phyloP scores from a whole-genome alignment of 169 alveolate species.

The Plasmodium yoelii region DNA sequence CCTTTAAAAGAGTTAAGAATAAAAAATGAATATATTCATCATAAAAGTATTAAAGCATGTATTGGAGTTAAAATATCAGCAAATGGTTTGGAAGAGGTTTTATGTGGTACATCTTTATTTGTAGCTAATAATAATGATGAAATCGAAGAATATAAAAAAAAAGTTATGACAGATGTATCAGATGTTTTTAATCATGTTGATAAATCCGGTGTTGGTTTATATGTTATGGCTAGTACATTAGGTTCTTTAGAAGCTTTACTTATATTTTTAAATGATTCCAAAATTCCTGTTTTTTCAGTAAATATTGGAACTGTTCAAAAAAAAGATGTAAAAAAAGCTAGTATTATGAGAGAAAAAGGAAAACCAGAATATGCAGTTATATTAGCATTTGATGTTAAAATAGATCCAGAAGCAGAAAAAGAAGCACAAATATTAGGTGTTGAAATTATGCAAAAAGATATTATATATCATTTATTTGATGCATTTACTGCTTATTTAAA shows the following conservation, averaged over 20 bases:
- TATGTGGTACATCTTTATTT: constrained; percentile 97
- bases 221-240: constrained; percentile 98
- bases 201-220: constrained; percentile 95
- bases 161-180: constrained; percentile 94
- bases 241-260: constrained; percentile 99
- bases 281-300: constrained; percentile 97
- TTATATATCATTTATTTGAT: constrained; percentile 98
- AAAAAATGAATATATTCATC: constrained; percentile 97
- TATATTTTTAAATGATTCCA: constrained; percentile 93
- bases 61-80: constrained; percentile 96
- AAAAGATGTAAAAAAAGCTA: constrained; percentile 98
- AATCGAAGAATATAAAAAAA: constrained; percentile 89
- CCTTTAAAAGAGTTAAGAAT: constrained; percentile 99
- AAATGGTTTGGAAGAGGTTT: constrained; percentile 96
- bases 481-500: constrained; percentile 94
- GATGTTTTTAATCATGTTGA: constrained; percentile 94
- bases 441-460: constrained; percentile 97
- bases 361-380: constrained; percentile 97
- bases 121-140: constrained; percentile 92
- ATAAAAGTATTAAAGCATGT: constrained; percentile 93
- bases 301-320: constrained; percentile 99
- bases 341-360: constrained; percentile 94
- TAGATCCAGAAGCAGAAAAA: constrained; percentile 96
- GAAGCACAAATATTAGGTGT: constrained; percentile 97
- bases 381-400: constrained; percentile 98